Evolutionary conservation across 441 rosid genomes (phyloP).

Genomic region (Bruguiera hainesii): DNA sequence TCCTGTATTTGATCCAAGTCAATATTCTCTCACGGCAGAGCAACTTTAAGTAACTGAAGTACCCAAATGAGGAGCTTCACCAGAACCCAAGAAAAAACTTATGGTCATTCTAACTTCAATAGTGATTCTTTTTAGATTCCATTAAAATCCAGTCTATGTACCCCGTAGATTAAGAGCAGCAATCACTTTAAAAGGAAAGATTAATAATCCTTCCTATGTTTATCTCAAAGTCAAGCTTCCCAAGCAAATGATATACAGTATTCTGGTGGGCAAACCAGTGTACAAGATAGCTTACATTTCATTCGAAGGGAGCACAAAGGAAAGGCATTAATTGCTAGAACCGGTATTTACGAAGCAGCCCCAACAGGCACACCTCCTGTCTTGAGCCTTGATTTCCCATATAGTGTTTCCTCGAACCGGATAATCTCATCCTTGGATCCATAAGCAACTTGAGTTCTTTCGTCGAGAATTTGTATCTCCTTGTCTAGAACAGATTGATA

Average conservation of each 20-base stretch:
- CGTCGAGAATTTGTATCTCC: constrained; percentile 66
- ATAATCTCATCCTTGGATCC: constrained; percentile 94
- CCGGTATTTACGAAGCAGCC: constrained; percentile 56
- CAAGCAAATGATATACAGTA: not conserved
- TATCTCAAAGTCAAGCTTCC: constrained; percentile 6
- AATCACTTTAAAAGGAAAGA: too few species aligned
- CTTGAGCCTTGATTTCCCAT: constrained; percentile 83
- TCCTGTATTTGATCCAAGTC: too few species aligned
- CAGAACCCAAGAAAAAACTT: too few species aligned
- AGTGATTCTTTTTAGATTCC: too few species aligned
- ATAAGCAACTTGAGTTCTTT: constrained; percentile 94
- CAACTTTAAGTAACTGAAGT: too few species aligned
- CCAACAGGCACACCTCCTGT: constrained; percentile 69
- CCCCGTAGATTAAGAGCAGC: too few species aligned
- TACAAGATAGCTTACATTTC: constrained; percentile 14
- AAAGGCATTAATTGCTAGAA: constrained; percentile 4
- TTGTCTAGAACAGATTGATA: constrained; percentile 70
- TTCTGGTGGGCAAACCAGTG: constrained; percentile 10
- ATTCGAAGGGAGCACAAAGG: constrained; percentile 5
- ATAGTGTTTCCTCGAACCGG: constrained; percentile 79
- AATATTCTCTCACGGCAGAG: too few species aligned
- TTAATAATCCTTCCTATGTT: too few species aligned
- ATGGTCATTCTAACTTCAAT: too few species aligned
- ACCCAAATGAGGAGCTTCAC: too few species aligned
- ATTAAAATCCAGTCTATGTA: too few species aligned